These are phyloP conservation scores for Centella asiatica DNA, from an alignment of 129 eudicot species.

Conservation along the genomic window DNA sequence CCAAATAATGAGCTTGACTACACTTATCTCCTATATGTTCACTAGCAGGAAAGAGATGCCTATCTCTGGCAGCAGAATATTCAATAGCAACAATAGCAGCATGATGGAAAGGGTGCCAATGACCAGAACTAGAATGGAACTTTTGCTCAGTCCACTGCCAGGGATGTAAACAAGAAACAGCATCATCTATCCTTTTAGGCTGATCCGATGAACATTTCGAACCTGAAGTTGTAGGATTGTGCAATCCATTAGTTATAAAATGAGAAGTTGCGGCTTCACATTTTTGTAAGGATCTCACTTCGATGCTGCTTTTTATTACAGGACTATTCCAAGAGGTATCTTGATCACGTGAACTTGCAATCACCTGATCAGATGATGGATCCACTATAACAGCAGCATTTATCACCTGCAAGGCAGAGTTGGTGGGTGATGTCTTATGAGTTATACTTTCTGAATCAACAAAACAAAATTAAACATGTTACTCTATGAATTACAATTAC, in stretches of 20 bases:
- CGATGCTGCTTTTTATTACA: background rate
- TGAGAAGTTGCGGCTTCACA: slow-evolving; percentile 17
- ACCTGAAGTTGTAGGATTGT: slow-evolving; percentile 17
- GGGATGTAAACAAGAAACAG: slow-evolving; percentile 73
- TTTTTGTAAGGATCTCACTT: slow-evolving; percentile 4
- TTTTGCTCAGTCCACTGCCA: slow-evolving; percentile 59
- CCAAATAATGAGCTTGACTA: slow-evolving; percentile 26
- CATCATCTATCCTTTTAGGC: slow-evolving; percentile 16
- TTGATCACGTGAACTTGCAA: slow-evolving; percentile 70
- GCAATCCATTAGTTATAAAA: slow-evolving; percentile 10
- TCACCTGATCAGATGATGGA: slow-evolving; percentile 59
- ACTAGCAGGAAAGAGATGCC: slow-evolving; percentile 46
- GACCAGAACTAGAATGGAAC: slow-evolving; percentile 22
- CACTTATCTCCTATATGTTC: slow-evolving; percentile 16
- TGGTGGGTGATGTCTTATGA: background rate
- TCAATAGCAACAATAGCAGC: slow-evolving; percentile 95
- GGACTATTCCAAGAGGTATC: slow-evolving; percentile 29
- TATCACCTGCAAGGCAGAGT: slow-evolving; percentile 38
- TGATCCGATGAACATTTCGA: slow-evolving; percentile 20
- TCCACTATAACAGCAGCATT: slow-evolving; percentile 94
- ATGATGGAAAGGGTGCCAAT: slow-evolving; percentile 81
- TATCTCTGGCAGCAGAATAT: slow-evolving; percentile 75
- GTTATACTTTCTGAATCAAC: background rate
- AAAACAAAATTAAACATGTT: background rate
- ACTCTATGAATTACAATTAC: background rate